phyloP scores from a whole-genome alignment of 257 asterid species.

The Capsicum baccatum region DNA sequence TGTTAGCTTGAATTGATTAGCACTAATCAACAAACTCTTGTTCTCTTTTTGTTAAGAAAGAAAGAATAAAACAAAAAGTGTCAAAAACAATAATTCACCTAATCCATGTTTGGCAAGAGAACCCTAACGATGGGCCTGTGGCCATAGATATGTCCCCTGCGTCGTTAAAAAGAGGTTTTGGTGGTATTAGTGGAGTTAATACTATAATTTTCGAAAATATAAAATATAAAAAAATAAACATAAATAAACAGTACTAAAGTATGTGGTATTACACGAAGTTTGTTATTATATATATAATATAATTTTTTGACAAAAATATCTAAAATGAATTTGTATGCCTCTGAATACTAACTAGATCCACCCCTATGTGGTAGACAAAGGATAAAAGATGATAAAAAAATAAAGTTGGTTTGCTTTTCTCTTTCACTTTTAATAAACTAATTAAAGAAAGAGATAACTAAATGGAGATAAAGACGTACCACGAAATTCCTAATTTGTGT shows the following conservation, averaged over 20 bases:
- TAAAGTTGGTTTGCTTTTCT: not conserved
- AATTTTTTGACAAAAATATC: too few species aligned
- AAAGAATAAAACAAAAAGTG: constrained; percentile 27
- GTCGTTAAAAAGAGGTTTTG: not conserved
- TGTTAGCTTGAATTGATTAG: constrained; percentile 28
- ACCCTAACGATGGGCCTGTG: not conserved
- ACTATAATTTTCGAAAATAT: too few species aligned
- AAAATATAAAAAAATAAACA: too few species aligned
- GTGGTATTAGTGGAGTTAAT: not conserved
- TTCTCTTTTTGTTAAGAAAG: constrained; percentile 17
- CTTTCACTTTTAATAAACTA: not conserved
- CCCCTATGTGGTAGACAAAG: too few species aligned
- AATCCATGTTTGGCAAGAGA: constrained; percentile 14
- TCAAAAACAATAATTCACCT: constrained; percentile 30
- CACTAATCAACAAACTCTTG: constrained; percentile 32
- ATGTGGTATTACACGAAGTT: too few species aligned
- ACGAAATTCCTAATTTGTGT: not conserved
- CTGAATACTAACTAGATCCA: not conserved
- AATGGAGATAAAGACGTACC: constrained; percentile 4
- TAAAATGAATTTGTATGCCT: too few species aligned
- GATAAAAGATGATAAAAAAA: not conserved
- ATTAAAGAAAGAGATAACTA: not conserved
- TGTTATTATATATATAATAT: too few species aligned
- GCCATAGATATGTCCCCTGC: not conserved
- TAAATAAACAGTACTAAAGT: too few species aligned